These are phyloP conservation scores for Ocimum tenuiflorum DNA, from an alignment of 257 asterid genomes.

Conservation along the genomic window DNA sequence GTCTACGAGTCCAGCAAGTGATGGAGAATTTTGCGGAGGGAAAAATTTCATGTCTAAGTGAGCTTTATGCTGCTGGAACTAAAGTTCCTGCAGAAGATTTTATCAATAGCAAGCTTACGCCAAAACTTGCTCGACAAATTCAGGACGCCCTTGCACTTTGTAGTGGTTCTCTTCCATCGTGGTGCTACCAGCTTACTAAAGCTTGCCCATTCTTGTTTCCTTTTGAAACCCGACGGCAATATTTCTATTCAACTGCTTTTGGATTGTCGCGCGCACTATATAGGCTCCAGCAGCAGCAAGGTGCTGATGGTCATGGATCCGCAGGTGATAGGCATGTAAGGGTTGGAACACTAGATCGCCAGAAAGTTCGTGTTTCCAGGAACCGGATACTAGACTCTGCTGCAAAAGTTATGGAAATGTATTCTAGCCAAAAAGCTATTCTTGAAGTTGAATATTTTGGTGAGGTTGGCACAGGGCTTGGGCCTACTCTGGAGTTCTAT, in stretches of 20 bases:
- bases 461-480: slow-evolving; percentile 98
- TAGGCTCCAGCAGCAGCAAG: slow-evolving; percentile 98
- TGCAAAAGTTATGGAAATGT: slow-evolving; percentile 97
- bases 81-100: slow-evolving; percentile 62
- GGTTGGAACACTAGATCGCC: slow-evolving; percentile 83
- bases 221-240: slow-evolving; percentile 94
- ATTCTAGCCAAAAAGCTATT: slow-evolving; percentile 94
- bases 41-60: slow-evolving; percentile 45
- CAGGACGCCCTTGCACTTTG: slow-evolving; percentile 98
- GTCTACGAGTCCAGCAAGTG: slow-evolving; percentile 50
- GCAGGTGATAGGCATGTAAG: slow-evolving; percentile 76
- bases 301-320: slow-evolving; percentile 80
- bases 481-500: slow-evolving; percentile 97
- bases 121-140: slow-evolving; percentile 86
- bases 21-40: slow-evolving; percentile 75
- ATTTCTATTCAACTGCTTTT: slow-evolving; percentile 95
- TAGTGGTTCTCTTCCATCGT: slow-evolving; percentile 92
- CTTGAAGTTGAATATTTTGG: slow-evolving; percentile 99
- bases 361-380: slow-evolving; percentile 96
- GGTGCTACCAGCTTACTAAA: slow-evolving; percentile 98
- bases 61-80: slow-evolving; percentile 35
- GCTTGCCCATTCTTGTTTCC: slow-evolving; percentile 97
- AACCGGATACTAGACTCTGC: slow-evolving; percentile 92
- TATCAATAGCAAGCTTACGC: slow-evolving; percentile 78
- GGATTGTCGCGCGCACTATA: slow-evolving; percentile 89